phyloP scores from a whole-genome alignment of 352 stramenopile genomes.

The Phytophthora multivora region DNA sequence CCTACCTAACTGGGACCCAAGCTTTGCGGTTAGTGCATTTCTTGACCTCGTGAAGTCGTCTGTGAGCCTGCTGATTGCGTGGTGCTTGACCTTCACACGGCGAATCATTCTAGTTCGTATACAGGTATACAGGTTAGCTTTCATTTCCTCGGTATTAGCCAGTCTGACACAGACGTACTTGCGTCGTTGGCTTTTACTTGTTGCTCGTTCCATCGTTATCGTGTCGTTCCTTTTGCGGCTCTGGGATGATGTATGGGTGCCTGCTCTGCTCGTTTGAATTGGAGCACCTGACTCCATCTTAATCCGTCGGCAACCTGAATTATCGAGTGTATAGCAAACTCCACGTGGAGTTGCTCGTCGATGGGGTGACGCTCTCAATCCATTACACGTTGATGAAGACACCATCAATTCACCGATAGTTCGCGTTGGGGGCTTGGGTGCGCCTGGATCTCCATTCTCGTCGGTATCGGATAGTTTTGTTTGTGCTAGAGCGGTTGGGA shows the following conservation, averaged over 20 bases:
- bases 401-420: conserved; percentile 31
- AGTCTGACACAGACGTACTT: conserved; percentile 43
- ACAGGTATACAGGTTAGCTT: too few relatives aligned
- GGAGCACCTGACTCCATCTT: conserved; percentile 64
- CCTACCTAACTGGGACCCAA: conserved; percentile 51
- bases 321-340: conserved; percentile 78
- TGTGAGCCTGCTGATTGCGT: conserved; percentile 42
- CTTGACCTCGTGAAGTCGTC: conserved; percentile 57
- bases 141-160: too few relatives aligned
- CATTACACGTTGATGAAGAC: conserved; percentile 8
- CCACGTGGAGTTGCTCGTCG: conserved; percentile 36
- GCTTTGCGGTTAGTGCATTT: conserved; percentile 46
- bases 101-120: conserved; percentile 49
- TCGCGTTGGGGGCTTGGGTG: background rate
- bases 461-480: background rate
- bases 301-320: conserved; percentile 62
- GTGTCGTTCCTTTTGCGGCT: conserved; percentile 34
- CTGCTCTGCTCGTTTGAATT: conserved; percentile 6
- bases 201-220: conserved; percentile 64
- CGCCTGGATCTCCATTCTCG: background rate
- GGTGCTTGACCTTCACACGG: conserved; percentile 55
- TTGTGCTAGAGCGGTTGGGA: background rate
- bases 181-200: conserved; percentile 52
- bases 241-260: background rate
- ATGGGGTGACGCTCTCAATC: conserved; percentile 6